phyloP scores from a whole-genome alignment of 1,284 basidiomycete genomes.

The Phellopilus nigrolimitatus region DNA sequence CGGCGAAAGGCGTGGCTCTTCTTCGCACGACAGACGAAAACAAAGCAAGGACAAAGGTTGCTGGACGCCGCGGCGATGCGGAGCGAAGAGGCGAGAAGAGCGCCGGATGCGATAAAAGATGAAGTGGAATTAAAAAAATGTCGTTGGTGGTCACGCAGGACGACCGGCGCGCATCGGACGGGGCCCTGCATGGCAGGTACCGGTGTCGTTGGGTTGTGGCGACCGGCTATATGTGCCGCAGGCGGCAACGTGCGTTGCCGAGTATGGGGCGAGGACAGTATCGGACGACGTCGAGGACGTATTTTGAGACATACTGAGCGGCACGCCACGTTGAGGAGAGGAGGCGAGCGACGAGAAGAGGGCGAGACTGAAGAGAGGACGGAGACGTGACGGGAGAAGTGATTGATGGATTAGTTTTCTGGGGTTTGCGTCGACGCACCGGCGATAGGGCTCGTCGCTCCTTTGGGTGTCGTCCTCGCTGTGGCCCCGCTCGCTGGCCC shows the following conservation, averaged over 20 bases:
- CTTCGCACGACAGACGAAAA: no score
- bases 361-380: no score
- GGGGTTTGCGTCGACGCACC: neutral
- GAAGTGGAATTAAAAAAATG: neutral
- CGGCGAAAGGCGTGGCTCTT: neutral
- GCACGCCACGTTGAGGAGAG: no score
- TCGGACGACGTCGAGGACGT: no score
- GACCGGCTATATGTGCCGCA: constrained; percentile 1
- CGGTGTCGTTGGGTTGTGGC: neutral
- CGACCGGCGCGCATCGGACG: constrained; percentile 2
- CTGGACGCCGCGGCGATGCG: neutral
- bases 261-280: no score
- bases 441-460: neutral
- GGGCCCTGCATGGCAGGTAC: neutral
- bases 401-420: neutral
- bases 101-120: neutral
- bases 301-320: no score
- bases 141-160: constrained; percentile 3
- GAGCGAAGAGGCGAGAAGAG: neutral
- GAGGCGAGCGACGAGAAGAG: no score
- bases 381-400: neutral
- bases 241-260: no score
- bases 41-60: neutral
- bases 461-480: neutral
- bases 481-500: neutral